Conservation (phyloP, 78 protist species). For the Guillardia theta region DNA sequence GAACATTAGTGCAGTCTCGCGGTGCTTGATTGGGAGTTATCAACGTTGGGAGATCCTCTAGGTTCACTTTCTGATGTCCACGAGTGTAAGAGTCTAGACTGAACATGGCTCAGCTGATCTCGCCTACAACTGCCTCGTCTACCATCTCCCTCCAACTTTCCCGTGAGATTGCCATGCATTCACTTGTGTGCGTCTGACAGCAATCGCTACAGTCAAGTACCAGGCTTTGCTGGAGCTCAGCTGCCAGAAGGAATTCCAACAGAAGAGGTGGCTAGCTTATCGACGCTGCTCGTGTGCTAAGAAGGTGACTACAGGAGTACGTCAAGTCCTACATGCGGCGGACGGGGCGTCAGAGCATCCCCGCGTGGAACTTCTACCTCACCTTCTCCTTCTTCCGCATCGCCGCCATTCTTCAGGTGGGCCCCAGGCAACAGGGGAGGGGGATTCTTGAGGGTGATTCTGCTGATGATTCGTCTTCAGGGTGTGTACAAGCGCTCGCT, state of each 20-base stretch:
- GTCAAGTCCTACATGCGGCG: background rate
- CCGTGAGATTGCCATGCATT: too few species aligned
- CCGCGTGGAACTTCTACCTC: constrained; percentile 40
- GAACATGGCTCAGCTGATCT: constrained; percentile 48
- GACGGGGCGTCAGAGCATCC: background rate
- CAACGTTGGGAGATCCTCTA: constrained; percentile 66
- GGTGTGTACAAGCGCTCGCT: constrained; percentile 66
- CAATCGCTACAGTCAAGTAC: background rate
- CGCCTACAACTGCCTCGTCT: constrained; percentile 50
- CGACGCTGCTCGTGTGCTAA: background rate
- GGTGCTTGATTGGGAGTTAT: constrained; percentile 79
- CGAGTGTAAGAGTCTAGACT: background rate
- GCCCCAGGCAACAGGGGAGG: background rate
- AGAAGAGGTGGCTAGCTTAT: background rate
- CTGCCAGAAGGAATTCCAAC: background rate
- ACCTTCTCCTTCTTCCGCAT: constrained; percentile 62
- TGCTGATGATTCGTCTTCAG: background rate
- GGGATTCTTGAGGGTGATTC: background rate
- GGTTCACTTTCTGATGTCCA: background rate
- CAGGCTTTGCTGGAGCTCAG: background rate
- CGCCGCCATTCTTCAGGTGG: constrained; percentile 54
- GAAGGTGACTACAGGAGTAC: background rate
- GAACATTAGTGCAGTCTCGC: too few species aligned
- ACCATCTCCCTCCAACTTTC: constrained; percentile 33
- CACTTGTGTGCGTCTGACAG: too few species aligned